phyloP scores from a whole-genome alignment of 495 filamentous ascomycete species.

The Xylaria sp. region DNA sequence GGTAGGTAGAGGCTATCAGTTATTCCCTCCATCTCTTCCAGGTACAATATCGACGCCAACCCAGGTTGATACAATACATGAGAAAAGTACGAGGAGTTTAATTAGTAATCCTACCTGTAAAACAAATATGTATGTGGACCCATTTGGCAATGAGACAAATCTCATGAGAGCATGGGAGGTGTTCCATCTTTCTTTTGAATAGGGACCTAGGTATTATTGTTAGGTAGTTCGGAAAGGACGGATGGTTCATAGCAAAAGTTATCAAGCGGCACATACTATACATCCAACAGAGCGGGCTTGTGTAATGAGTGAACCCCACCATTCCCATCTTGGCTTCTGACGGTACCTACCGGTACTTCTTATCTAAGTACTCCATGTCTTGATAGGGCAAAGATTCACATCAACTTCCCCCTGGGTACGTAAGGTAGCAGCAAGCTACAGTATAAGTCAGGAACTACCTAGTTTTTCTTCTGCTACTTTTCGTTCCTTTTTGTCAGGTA shows the following conservation, averaged over 20 bases:
- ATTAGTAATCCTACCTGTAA: not conserved
- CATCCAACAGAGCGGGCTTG: conserved; percentile 6
- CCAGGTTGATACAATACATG: not conserved
- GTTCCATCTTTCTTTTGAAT: conserved; percentile 5
- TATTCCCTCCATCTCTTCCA: no score
- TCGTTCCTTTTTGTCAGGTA: not conserved
- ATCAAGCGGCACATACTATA: conserved; percentile 1
- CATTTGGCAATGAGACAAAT: not conserved
- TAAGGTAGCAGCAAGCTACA: not conserved
- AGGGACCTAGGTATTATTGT: not conserved
- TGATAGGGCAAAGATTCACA: not conserved
- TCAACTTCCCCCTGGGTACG: not conserved
- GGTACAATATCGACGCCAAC: not conserved
- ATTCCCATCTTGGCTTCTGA: not conserved
- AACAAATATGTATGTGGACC: not conserved
- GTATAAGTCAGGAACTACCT: no score
- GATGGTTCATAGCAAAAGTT: not conserved
- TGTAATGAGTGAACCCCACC: conserved; percentile 7
- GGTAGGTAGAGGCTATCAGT: no score
- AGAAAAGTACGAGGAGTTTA: not conserved
- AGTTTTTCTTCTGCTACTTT: not conserved
- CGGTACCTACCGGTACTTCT: not conserved
- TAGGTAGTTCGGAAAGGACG: not conserved
- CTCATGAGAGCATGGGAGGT: not conserved
- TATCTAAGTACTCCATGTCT: conserved; percentile 9